Evolutionary conservation across 208 protist species (phyloP).

Genomic region (Tetramitus jugosus): DNA sequence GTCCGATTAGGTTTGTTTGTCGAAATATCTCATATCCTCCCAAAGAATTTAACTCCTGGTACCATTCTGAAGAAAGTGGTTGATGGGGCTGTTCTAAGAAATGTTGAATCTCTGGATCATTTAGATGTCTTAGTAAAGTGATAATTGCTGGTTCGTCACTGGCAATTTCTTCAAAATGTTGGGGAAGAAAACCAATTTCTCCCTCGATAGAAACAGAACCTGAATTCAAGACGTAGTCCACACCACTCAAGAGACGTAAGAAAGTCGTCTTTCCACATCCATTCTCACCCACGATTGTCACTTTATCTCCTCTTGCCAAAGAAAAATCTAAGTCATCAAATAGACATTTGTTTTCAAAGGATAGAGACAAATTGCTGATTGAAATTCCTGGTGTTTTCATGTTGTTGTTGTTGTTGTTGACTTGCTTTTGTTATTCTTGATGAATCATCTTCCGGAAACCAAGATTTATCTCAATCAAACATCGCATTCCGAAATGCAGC

Average conservation of each 20-base stretch:
- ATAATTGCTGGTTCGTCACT: conserved; percentile 10
- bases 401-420: too few species aligned
- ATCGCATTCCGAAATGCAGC: too few species aligned
- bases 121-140: background rate
- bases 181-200: conserved; percentile 18
- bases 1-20: conserved; percentile 15
- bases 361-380: background rate
- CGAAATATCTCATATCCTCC: conserved; percentile 18
- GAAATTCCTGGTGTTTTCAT: conserved; percentile 20
- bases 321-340: conserved; percentile 22
- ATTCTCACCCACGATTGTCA: conserved; percentile 32
- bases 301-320: background rate
- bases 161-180: conserved; percentile 16
- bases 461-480: too few species aligned
- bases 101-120: background rate
- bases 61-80: conserved; percentile 8
- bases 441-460: too few species aligned
- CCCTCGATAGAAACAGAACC: background rate
- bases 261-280: conserved; percentile 43
- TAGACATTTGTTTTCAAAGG: background rate
- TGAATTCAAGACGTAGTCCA: background rate
- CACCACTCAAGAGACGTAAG: conserved; percentile 28
- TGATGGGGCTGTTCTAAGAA: background rate
- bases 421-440: too few species aligned
- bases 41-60: conserved; percentile 11